phyloP scores from a whole-genome alignment of 2,329 filamentous ascomycete species.

The Neophaeococcomyces aloes region DNA sequence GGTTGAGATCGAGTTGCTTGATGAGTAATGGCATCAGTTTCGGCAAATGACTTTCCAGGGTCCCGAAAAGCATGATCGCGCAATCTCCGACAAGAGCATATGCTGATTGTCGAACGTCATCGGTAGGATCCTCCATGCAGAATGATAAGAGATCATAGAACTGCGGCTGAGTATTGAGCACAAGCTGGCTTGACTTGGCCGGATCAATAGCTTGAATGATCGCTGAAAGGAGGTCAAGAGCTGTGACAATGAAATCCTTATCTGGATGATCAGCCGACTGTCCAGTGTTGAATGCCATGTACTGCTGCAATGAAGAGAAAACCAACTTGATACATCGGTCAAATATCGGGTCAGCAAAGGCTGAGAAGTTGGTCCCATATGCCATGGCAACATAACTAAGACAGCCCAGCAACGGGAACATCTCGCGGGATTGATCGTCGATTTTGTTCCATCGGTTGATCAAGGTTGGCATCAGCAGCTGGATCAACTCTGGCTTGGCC shows the following conservation, averaged over 20 bases:
- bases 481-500: constrained; percentile 68
- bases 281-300: constrained; percentile 58
- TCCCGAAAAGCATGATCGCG: constrained; percentile 79
- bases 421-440: constrained; percentile 76
- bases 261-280: constrained; percentile 65
- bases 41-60: constrained; percentile 63
- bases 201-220: constrained; percentile 81
- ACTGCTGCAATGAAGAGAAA: constrained; percentile 78
- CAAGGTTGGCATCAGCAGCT: constrained; percentile 83
- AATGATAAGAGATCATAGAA: constrained; percentile 86
- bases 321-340: constrained; percentile 81
- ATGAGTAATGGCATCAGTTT: constrained; percentile 69
- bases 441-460: constrained; percentile 82
- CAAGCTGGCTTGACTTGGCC: constrained; percentile 62
- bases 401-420: constrained; percentile 93
- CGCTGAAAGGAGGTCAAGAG: constrained; percentile 81
- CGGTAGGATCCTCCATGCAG: constrained; percentile 83
- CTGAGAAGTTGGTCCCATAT: constrained; percentile 68
- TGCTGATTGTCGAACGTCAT: constrained; percentile 90
- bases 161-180: constrained; percentile 62
- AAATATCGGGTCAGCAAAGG: constrained; percentile 81
- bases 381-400: constrained; percentile 87
- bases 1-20: constrained; percentile 73
- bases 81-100: constrained; percentile 93
- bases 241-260: constrained; percentile 95